Evolutionary conservation across 2,329 filamentous ascomycete species (phyloP).

Genomic region (Fusarium papillatum): DNA sequence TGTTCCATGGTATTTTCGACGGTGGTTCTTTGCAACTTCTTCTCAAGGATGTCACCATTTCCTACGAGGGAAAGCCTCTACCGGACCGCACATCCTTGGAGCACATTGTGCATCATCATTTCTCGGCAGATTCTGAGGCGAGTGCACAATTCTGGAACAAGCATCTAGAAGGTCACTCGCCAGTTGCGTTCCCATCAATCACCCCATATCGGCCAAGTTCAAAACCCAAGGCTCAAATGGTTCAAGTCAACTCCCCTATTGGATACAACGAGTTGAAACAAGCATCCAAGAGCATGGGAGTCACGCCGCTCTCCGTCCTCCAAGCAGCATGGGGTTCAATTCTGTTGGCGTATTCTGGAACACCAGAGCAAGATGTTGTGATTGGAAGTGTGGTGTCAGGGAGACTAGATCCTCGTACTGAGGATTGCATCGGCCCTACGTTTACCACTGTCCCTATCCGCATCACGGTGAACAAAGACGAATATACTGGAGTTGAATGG

Average conservation of each 20-base stretch:
- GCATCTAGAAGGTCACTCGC: constrained; percentile 1
- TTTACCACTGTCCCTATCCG: constrained; percentile 9
- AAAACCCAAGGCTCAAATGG: neutral
- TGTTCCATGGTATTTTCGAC: constrained; percentile 13
- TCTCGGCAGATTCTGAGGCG: neutral
- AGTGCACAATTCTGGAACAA: constrained; percentile 10
- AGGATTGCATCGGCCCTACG: constrained; percentile 6
- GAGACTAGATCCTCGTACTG: constrained; percentile 4
- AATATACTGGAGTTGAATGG: neutral
- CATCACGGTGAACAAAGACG: neutral
- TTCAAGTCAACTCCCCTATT: neutral
- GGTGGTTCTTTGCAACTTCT: constrained; percentile 11
- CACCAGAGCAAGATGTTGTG: constrained; percentile 5
- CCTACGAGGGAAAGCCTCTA: neutral
- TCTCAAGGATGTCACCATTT: neutral
- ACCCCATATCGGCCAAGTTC: neutral
- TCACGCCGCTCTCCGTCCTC: constrained; percentile 6
- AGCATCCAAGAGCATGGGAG: constrained; percentile 2
- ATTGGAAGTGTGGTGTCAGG: constrained; percentile 10
- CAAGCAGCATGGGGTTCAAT: constrained; percentile 11
- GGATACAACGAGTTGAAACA: neutral
- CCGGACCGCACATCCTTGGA: neutral
- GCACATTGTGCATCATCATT: constrained; percentile 10
- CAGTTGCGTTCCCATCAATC: constrained; percentile 7
- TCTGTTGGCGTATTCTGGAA: constrained; percentile 5